Base-by-base conservation (phyloP, 352 stramenopile genomes). In the Blastocystis sp. region DNA sequence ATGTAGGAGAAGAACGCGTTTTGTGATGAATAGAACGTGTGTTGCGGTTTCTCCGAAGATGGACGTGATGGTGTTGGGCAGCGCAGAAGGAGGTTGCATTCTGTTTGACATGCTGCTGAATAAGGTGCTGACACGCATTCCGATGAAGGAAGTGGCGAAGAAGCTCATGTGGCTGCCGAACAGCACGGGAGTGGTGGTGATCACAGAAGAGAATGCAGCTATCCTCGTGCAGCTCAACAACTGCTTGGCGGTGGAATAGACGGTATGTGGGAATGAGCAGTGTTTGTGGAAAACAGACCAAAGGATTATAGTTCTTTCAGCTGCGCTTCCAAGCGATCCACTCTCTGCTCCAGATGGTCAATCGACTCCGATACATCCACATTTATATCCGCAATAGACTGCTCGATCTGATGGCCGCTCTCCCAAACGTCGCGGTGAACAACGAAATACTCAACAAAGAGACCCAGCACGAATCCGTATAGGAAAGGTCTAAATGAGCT, bases 371-470 rank as follows among this genome's bases (percentile, higher is more conserved):
- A 85, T 26, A 69, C 41, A 69, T 85, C 74, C 13, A 85, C 74
- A 41, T 59, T 67, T 21, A 85, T 62, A 69, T 85, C 74, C 1
- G 74, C 74, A 37, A 85, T 16, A 55, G 74, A n/a, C 61, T 85
- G 74, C 41, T 85, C 74, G 29, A 85, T 85, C 39, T 85, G 74
- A 41, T 85, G 41, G 31, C 50, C 74, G 66, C 74, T 85, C 50
- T 85, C 31, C 74, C 74, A 85, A n/a, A 85, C 69, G 16, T 85
- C 50, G 31, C 45, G 51, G 61, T 85, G 66, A 35, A 85, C 74
- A 50, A 85, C 65, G 74, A 85, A 85, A 24, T 85, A 85, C n/a
- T 59, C 74, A 67, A 59, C 51, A 29, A 85, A 50, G 24, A 85
- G 21, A n/a, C 50, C 45, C 19, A 85, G 39, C 3, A 69, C 21